These are phyloP conservation scores for Xylariaceae sp. DNA, from an alignment of 2,329 filamentous ascomycete genomes.

Conservation along the genomic window DNA sequence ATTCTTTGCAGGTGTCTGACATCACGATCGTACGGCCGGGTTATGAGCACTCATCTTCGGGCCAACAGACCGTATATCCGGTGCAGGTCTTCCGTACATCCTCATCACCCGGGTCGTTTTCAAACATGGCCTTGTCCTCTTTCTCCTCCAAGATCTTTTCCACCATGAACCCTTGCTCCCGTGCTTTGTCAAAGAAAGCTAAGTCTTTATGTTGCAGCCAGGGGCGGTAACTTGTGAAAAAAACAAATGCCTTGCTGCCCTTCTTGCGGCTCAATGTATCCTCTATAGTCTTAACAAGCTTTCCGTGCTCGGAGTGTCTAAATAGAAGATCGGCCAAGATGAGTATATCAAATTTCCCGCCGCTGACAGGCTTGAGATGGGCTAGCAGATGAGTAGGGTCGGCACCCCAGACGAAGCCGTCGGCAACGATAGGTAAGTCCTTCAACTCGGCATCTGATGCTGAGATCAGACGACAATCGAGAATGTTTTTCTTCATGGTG, in stretches of 20 bases:
- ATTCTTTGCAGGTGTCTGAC: too few relatives aligned
- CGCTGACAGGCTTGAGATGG: constrained; percentile 42
- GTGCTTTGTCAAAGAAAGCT: constrained; percentile 76
- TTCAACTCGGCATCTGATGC: constrained; percentile 18
- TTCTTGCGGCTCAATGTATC: constrained; percentile 55
- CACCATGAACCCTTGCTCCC: constrained; percentile 67
- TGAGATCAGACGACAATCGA: constrained; percentile 43
- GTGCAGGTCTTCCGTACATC: constrained; percentile 77
- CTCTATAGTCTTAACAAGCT: constrained; percentile 68
- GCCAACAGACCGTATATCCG: constrained; percentile 71
- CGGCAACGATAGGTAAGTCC: constrained; percentile 43
- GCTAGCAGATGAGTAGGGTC: constrained; percentile 54
- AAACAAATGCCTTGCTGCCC: constrained; percentile 69
- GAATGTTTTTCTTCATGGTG: constrained; percentile 74
- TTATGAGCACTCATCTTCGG: constrained; percentile 22
- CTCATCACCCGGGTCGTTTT: constrained; percentile 81
- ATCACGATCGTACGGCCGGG: too few relatives aligned
- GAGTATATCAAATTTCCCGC: constrained; percentile 66
- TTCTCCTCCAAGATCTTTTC: constrained; percentile 76
- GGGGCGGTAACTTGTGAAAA: constrained; percentile 91
- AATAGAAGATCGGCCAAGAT: constrained; percentile 89
- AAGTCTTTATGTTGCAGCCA: constrained; percentile 85
- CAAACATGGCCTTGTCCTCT: constrained; percentile 85
- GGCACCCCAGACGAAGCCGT: constrained; percentile 82
- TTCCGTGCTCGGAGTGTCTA: constrained; percentile 81